phyloP scores from a whole-genome alignment of 2,329 filamentous ascomycete genomes.

The Coniosporium tulheliwenetii region DNA sequence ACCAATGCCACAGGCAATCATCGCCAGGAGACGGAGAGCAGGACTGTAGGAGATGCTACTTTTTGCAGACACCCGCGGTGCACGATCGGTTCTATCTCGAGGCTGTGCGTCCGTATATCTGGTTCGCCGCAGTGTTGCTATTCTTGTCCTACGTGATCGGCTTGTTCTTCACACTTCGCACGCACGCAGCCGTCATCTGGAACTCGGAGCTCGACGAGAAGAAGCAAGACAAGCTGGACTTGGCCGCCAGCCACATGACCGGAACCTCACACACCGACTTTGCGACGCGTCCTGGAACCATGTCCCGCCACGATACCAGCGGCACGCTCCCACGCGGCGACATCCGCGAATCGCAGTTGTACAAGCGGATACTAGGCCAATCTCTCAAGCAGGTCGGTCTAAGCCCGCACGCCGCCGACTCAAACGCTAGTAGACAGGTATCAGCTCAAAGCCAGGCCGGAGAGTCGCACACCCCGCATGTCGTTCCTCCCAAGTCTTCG shows the following conservation, averaged over 20 bases:
- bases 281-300: slow-evolving; percentile 7
- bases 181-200: slow-evolving; percentile 95
- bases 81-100: slow-evolving; percentile 80
- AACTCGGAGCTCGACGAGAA: slow-evolving; percentile 52
- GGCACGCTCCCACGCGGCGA: slow-evolving; percentile 41
- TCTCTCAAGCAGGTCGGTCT: slow-evolving; percentile 74
- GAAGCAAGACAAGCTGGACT: slow-evolving; percentile 23
- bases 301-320: slow-evolving; percentile 6
- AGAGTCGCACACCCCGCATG: slow-evolving; percentile 42
- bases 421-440: slow-evolving; percentile 10
- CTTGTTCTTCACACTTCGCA: slow-evolving; percentile 86
- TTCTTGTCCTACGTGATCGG: slow-evolving; percentile 92
- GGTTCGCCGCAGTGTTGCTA: slow-evolving; percentile 67
- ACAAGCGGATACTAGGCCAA: slow-evolving; percentile 85
- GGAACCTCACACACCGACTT: slow-evolving; percentile 1
- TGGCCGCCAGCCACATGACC: slow-evolving; percentile 17
- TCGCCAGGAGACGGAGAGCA: slow-evolving; percentile 33
- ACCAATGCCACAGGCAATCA: slow-evolving; percentile 41
- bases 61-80: slow-evolving; percentile 70
- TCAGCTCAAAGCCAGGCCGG: slow-evolving; percentile 24
- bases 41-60: slow-evolving; percentile 89
- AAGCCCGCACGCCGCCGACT: slow-evolving; percentile 25
- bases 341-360: slow-evolving; percentile 75
- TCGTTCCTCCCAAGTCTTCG: slow-evolving; percentile 56
- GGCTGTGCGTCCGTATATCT: slow-evolving; percentile 86